phyloP scores from a whole-genome alignment of 805 yeast species.

The Torulaspora gathmanii region DNA sequence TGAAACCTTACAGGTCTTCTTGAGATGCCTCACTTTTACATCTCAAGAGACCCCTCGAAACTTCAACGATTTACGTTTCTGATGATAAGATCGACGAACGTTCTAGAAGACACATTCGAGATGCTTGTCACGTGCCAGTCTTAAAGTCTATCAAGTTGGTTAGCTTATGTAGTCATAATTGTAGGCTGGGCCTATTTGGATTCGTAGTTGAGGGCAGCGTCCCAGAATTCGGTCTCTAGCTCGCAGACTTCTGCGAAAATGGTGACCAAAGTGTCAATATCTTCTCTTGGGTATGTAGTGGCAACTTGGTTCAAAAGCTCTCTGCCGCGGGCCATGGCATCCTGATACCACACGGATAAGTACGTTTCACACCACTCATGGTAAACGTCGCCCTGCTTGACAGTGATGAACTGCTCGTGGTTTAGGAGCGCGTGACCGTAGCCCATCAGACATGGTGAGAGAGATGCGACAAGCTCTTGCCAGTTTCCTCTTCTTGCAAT shows the following conservation, averaged over 20 bases:
- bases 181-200: neutral
- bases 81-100: constrained; percentile 1
- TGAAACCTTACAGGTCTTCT: neutral
- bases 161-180: neutral
- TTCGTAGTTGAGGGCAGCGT: constrained; percentile 37
- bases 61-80: neutral
- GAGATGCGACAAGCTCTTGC: constrained; percentile 60
- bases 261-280: constrained; percentile 48
- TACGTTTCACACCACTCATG: constrained; percentile 61
- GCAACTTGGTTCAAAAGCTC: constrained; percentile 44
- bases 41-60: constrained; percentile 3
- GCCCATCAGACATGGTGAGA: constrained; percentile 75
- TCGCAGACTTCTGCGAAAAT: constrained; percentile 56
- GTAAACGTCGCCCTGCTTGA: constrained; percentile 25
- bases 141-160: neutral
- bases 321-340: constrained; percentile 50
- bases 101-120: constrained; percentile 2
- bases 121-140: too few relatives aligned
- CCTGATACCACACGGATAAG: constrained; percentile 50
- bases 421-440: constrained; percentile 52
- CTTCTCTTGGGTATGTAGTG: constrained; percentile 39
- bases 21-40: constrained; percentile 3
- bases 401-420: constrained; percentile 34
- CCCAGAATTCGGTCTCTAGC: constrained; percentile 69
- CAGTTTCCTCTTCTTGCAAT: constrained; percentile 54